A percentile compares a stretch with the other conserved stretches of the same genome.
phyloP scores from a whole-genome alignment of 768 basidiomycete genomes.

The Lactarius pseudohatsudake region DNA sequence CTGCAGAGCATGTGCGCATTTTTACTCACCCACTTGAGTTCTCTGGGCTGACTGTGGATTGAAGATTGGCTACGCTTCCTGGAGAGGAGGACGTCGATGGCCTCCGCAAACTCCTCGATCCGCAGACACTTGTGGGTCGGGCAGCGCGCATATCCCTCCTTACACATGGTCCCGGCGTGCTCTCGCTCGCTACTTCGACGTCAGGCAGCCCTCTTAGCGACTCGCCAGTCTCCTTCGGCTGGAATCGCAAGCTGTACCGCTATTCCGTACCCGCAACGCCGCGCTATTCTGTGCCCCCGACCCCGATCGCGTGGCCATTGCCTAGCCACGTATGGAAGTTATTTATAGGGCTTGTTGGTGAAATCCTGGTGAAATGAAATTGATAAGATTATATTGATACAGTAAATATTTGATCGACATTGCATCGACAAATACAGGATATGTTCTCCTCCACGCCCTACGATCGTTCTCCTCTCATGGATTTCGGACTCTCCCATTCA shows the following conservation, averaged over 20 bases:
- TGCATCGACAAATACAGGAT: no score
- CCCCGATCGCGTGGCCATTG: conserved; percentile 16
- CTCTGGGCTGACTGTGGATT: neutral
- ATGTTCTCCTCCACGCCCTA: no score
- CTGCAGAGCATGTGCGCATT: conserved; percentile 38
- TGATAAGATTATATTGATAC: neutral
- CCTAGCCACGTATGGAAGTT: neutral
- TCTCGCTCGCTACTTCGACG: conserved; percentile 34
- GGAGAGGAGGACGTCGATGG: conserved; percentile 38
- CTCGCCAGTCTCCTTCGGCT: conserved; percentile 23
- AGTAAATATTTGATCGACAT: no score
- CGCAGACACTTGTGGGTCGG: conserved; percentile 34
- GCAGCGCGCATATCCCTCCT: conserved; percentile 34
- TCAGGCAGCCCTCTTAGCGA: conserved; percentile 28
- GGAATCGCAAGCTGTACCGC: conserved; percentile 24
- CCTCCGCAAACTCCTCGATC: conserved; percentile 36
- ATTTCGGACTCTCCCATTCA: no score
- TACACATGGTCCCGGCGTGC: conserved; percentile 33
- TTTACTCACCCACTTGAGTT: no score
- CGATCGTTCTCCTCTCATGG: no score
- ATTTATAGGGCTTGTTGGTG: neutral
- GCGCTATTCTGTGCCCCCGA: conserved; percentile 26
- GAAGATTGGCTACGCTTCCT: conserved; percentile 37
- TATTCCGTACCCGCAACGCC: conserved; percentile 26
- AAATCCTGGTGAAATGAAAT: no score